A percentile compares a stretch with the other conserved stretches of the same genome.
Conservation (phyloP, 2,329 filamentous ascomycete species). For the Mariannaea sp. region DNA sequence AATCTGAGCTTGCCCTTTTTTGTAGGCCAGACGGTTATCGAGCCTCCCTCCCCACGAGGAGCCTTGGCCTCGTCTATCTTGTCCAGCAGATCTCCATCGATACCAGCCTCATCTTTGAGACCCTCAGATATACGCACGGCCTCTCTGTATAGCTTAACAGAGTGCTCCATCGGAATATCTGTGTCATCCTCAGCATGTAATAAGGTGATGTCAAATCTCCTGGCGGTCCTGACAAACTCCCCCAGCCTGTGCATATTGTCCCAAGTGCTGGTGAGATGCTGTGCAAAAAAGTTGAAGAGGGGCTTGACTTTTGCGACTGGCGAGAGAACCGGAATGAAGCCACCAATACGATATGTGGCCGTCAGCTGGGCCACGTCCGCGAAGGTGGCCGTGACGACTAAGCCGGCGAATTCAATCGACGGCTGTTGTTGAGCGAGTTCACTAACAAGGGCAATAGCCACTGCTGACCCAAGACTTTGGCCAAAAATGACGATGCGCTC, state of each 20-base stretch:
- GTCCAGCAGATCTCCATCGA: slow-evolving; percentile 6
- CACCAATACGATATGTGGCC: slow-evolving; percentile 56
- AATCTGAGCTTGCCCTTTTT: slow-evolving; percentile 50
- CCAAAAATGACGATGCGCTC: slow-evolving; percentile 62
- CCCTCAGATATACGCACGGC: slow-evolving; percentile 50
- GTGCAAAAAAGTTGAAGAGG: slow-evolving; percentile 47
- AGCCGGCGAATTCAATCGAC: slow-evolving; percentile 47
- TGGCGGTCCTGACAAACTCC: slow-evolving; percentile 39
- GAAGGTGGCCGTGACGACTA: slow-evolving; percentile 56
- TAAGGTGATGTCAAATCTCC: slow-evolving; percentile 46
- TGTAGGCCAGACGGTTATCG: slow-evolving; percentile 50
- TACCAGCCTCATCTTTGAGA: slow-evolving; percentile 38
- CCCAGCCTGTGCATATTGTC: slow-evolving; percentile 48
- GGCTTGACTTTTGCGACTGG: slow-evolving; percentile 43
- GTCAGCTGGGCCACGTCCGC: slow-evolving; percentile 53
- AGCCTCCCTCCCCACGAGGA: slow-evolving; percentile 50
- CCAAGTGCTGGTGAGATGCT: slow-evolving; percentile 51
- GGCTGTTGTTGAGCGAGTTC: slow-evolving; percentile 19
- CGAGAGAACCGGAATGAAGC: slow-evolving; percentile 52
- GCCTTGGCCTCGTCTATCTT: slow-evolving; percentile 26
- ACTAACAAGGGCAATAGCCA: slow-evolving; percentile 43
- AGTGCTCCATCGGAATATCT: slow-evolving; percentile 52
- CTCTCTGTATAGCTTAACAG: slow-evolving; percentile 51
- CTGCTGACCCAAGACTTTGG: slow-evolving; percentile 61
- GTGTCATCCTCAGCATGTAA: slow-evolving; percentile 52